Conservation (phyloP, 257 asterid genomes). For the Eucommia ulmoides region DNA sequence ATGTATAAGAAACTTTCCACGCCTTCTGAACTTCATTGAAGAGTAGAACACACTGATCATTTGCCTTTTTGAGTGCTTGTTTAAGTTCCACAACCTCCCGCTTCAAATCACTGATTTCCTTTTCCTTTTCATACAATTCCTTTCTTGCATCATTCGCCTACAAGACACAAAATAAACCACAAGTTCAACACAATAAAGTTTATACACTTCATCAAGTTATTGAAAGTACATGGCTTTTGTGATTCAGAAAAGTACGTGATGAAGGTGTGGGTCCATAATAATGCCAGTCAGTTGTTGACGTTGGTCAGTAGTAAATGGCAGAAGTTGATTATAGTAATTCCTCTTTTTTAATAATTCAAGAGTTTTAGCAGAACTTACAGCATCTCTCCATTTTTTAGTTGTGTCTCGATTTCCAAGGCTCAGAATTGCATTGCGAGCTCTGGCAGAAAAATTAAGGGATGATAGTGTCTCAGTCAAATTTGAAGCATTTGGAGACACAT, state of each 20-base stretch:
- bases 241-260: too few species aligned
- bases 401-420: slow-evolving; percentile 97
- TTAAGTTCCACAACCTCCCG: slow-evolving; percentile 45
- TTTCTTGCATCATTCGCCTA: slow-evolving; percentile 96
- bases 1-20: slow-evolving; percentile 83
- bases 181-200: neutral
- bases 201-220: neutral
- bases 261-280: too few species aligned
- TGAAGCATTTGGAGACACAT: slow-evolving; percentile 57
- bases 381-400: slow-evolving; percentile 90
- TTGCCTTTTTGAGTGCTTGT: slow-evolving; percentile 67
- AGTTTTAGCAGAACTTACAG: slow-evolving; percentile 45
- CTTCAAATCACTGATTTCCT: slow-evolving; percentile 61
- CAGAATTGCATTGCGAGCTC: slow-evolving; percentile 76
- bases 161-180: slow-evolving; percentile 12
- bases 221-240: too few species aligned
- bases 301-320: too few species aligned
- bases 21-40: slow-evolving; percentile 97
- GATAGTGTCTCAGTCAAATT: slow-evolving; percentile 70
- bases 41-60: slow-evolving; percentile 85
- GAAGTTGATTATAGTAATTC: slow-evolving; percentile 5
- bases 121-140: slow-evolving; percentile 82
- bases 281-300: too few species aligned
- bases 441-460: slow-evolving; percentile 83
- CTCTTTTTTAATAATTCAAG: too few species aligned